Conservation (phyloP, 2,329 filamentous ascomycete species). For the Septoria petroselini region DNA sequence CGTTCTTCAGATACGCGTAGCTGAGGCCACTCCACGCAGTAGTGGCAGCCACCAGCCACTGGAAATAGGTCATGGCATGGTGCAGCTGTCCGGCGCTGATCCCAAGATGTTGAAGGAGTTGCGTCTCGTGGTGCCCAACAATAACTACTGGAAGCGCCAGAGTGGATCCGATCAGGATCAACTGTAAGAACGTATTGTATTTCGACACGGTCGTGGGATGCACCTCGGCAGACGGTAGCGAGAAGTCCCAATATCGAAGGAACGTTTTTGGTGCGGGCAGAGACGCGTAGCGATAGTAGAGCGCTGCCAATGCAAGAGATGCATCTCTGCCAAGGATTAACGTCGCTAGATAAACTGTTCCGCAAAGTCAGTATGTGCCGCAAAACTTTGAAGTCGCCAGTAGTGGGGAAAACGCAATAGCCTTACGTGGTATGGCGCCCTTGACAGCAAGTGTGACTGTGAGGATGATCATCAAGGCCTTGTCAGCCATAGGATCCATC, state of each 20-base stretch:
- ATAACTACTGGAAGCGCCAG: slow-evolving; percentile 72
- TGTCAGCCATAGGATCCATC: slow-evolving; percentile 96
- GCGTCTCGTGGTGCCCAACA: slow-evolving; percentile 27
- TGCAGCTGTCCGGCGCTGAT: slow-evolving; percentile 35
- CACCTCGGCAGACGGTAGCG: slow-evolving; percentile 80
- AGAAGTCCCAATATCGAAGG: slow-evolving; percentile 93
- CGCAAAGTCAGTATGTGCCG: slow-evolving; percentile 16
- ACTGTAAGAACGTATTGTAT: slow-evolving; percentile 86
- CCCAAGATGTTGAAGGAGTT: slow-evolving; percentile 26
- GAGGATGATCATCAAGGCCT: slow-evolving; percentile 88
- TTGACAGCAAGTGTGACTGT: slow-evolving; percentile 82
- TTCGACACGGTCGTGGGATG: slow-evolving; percentile 81
- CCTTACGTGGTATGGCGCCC: slow-evolving; percentile 71
- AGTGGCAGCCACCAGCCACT: slow-evolving; percentile 80
- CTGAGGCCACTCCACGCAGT: slow-evolving; percentile 92
- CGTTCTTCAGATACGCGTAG: slow-evolving; percentile 86
- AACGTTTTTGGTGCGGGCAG: slow-evolving; percentile 92
- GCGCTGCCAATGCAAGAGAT: slow-evolving; percentile 75
- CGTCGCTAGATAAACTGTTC: slow-evolving; percentile 74
- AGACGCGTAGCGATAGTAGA: slow-evolving; percentile 95
- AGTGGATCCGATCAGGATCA: slow-evolving; percentile 79
- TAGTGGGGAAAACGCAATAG: slow-evolving; percentile 19
- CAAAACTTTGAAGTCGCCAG: slow-evolving; percentile 11
- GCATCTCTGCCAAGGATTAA: slow-evolving; percentile 88
- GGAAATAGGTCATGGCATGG: slow-evolving; percentile 44